Base-by-base conservation (phyloP, 2,329 filamentous ascomycete genomes). In the Gnomoniopsis smithogilvyi region DNA sequence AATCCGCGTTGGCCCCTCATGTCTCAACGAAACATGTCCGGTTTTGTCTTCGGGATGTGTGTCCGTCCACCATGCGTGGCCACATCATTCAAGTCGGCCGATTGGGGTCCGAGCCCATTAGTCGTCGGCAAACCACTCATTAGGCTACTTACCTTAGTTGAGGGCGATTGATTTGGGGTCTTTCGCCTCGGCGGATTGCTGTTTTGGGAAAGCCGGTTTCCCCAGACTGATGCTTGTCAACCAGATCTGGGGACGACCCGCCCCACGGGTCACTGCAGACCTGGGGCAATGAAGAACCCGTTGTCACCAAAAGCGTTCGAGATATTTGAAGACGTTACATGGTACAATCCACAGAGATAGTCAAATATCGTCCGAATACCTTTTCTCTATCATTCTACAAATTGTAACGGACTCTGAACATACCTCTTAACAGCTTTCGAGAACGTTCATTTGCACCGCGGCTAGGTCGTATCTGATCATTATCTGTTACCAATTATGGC, bases 401-500 rank as follows among this genome's bases (percentile, higher is more conserved):
- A 15, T n/a, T n/a, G 7, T 8, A 4, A n/a, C 6, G 17, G 36
- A 41, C 12, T 41, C 17, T 41, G 15, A 2, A 41, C 36, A n/a
- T 4, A 14, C 6, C 36, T 30, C 26, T 51, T 4, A 51, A 7
- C 11, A 51, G 15, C n/a, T 4, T 8, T 30, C 8, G 8, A 8
- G 8, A 8, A 30, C 26, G 4, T 8, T 30, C 8, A 4, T 8
- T 30, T 30, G 26, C n/a, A n/a, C n/a, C n/a, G n/a, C n/a, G n/a
- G n/a, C n/a, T n/a, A n/a, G n/a, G n/a, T n/a, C n/a, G n/a, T n/a
- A n/a, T n/a, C n/a, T n/a, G n/a, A n/a, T n/a, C n/a, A n/a, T n/a
- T n/a, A n/a, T n/a, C n/a, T n/a, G n/a, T n/a, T n/a, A n/a, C n/a
- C 10, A 10, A 50, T 15, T 3, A 58, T 58, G 56, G 51, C 51